phyloP scores from a whole-genome alignment of 192 early-diverging fungal genomes.

The Phycomyces blakesleeanus region DNA sequence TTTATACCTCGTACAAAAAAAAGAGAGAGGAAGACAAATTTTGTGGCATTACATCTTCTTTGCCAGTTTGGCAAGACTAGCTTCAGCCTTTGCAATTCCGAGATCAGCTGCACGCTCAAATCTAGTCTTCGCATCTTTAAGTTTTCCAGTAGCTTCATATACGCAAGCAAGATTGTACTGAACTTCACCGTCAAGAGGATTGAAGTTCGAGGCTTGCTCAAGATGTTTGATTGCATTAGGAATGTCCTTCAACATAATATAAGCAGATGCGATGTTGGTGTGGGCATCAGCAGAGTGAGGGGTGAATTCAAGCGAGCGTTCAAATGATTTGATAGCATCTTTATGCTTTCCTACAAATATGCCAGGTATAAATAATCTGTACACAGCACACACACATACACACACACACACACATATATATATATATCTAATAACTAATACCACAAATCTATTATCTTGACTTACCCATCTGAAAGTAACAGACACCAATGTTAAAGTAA shows the following conservation, averaged over 20 bases:
- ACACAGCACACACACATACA: not conserved
- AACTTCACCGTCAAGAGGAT: conserved; percentile 65
- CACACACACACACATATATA: not conserved
- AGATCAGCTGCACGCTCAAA: conserved; percentile 47
- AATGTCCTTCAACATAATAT: conserved; percentile 47
- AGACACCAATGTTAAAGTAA: conserved; percentile 37
- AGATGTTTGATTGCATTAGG: conserved; percentile 49
- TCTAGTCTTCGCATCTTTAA: conserved; percentile 55
- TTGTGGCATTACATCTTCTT: conserved; percentile 28
- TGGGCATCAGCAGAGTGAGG: conserved; percentile 58
- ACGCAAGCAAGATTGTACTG: conserved; percentile 62
- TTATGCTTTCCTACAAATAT: conserved; percentile 34
- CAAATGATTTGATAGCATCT: conserved; percentile 55
- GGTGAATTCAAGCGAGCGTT: conserved; percentile 50
- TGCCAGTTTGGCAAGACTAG: conserved; percentile 51
- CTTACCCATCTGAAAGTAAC: conserved; percentile 46
- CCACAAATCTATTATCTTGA: too few species aligned
- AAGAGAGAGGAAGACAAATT: not conserved
- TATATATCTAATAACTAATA: not conserved
- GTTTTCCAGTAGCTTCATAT: conserved; percentile 51
- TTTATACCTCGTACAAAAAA: not conserved
- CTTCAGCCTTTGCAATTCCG: conserved; percentile 52
- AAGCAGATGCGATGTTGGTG: conserved; percentile 66
- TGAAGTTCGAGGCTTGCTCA: conserved; percentile 52
- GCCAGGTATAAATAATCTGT: not conserved